Base-by-base conservation (phyloP, 176 grass and related monocot species). In the maize (Zea mays) region DNA sequence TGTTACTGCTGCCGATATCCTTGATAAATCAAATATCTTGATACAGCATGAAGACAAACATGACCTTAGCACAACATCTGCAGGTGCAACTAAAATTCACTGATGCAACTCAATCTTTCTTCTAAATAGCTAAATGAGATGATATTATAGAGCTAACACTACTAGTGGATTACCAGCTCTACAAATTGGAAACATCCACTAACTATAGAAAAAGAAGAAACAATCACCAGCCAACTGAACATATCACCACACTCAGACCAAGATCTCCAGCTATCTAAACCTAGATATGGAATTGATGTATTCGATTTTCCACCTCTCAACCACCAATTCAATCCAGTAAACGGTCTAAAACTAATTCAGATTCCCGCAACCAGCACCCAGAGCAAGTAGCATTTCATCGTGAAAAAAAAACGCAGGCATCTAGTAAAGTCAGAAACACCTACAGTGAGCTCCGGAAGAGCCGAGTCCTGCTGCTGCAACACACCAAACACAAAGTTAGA, bases 401-500 rank as follows among this genome's bases (percentile, higher is more conserved):
- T 13, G 49, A 33, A 57, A 5, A 82, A 82, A 37, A 40, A 27
- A 69, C 43, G 17, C 50, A 14, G 27, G 27, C 27, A 27, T 27
- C 27, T 27, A 14, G 4, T 41, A 4, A 35, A 57, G 15, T 39
- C 9, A 7, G 16, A 67, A 51, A 27, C 0, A 85, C 87, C 75
- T 67, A 92, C 95, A 85, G 85, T 80, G 73, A 97, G 91, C 51
- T 97, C 87, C 73, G 85, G 95, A 67, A 94, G 80, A 48, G 13
- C 46, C 13, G n/a, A 69, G 46, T 82, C 94, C 80, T 88, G 89
- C 86, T 84, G 79, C 35, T 16, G 88, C 82, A 84, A 83, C 40
- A 45, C 49, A 72, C 45, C 72, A 77, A 12, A 45, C 63, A 42
- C 58, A 79, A 72, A 65, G 65, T 80, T 5, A 65, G 62, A 50